Evolutionary conservation across 2,329 filamentous ascomycete genomes (phyloP), one percentile per base, ranked within the genome.

Genomic region (Talaromyces amestolkiae): DNA sequence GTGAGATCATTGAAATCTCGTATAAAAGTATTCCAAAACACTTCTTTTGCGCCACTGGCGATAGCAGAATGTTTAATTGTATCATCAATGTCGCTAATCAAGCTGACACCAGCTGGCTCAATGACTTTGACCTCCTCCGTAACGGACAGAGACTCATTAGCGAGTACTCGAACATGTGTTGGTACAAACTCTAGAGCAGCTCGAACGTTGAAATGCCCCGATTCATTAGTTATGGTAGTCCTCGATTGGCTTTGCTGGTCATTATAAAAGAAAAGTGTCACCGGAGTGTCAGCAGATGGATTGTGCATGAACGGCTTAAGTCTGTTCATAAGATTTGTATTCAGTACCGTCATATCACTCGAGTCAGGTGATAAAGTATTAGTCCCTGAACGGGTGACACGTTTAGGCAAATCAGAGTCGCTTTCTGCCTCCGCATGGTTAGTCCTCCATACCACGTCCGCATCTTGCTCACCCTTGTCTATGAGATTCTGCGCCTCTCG

Each of bases 61-160:
- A 99, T 97, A 65, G 93, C 96, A 22, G 95, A 97, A 72, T 93
- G 90, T 77, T 99, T 99, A 74, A 99, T 89, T 0, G 95, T 99
- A 77, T 99, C 95, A 73, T 99, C 95, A 68, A 99, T 95, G 75
- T 99, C 95, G 75, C 92, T 98, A 75, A 99, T 98, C 66, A 99
- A 74, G 76, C 93, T 98, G 68, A 99, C 86, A 47, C 95, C 95
- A 24, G 82, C 83, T 0, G 91, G 86, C 66, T 94, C 90, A 3
- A 90, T 93, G 60, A 98, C 82, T 47, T 87, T 84, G 53, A 99
- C 85, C 64, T 91, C 85, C 68, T 95, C 90, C 1, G 90, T 92
- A 0, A 89, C 89, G 17, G 93, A 96, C 3, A 99, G 82, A 65
- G 89, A 86, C 73, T 97, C 93, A 13, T 90, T 93, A 6, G 92